Percentiles rank a stretch among this genome's conserved stretches.
phyloP scores from a whole-genome alignment of 2,329 filamentous ascomycete genomes.

The Stachybotrys chartarum region DNA sequence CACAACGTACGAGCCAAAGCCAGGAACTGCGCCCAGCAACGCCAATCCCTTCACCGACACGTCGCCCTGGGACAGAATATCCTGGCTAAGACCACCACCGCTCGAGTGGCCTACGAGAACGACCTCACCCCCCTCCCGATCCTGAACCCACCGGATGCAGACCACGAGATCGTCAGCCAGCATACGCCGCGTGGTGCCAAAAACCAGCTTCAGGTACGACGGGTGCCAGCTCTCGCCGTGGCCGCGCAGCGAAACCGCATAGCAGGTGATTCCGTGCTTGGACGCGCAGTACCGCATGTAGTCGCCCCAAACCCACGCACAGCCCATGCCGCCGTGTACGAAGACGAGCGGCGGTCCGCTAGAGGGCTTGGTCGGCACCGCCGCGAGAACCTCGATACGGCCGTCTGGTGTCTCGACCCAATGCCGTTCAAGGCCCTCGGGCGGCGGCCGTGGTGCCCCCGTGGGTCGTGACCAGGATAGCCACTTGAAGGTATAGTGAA shows the following conservation, averaged over 20 bases:
- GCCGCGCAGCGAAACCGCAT: slow-evolving; percentile 44
- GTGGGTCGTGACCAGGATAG: slow-evolving; percentile 15
- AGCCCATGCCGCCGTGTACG: slow-evolving; percentile 47
- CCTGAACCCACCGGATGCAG: slow-evolving; percentile 29
- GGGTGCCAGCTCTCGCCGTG: slow-evolving; percentile 47
- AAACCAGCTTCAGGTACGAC: slow-evolving; percentile 39
- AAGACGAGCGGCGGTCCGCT: slow-evolving; percentile 36
- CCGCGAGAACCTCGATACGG: slow-evolving; percentile 40
- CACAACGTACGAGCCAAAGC: slow-evolving; percentile 24
- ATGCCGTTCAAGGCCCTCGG: slow-evolving; percentile 31
- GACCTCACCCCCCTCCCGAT: slow-evolving; percentile 18
- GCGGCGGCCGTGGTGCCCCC: slow-evolving; percentile 14
- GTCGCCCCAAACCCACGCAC: slow-evolving; percentile 43
- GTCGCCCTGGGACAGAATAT: slow-evolving; percentile 32
- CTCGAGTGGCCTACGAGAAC: slow-evolving; percentile 44
- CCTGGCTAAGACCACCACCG: slow-evolving; percentile 43
- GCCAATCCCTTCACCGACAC: slow-evolving; percentile 35
- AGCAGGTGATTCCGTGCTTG: slow-evolving; percentile 36
- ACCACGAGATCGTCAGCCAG: slow-evolving; percentile 37
- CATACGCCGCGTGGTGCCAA: slow-evolving; percentile 31
- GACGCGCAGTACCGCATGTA: slow-evolving; percentile 42
- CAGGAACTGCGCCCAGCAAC: slow-evolving; percentile 39
- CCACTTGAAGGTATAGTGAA: slow-evolving; percentile 18
- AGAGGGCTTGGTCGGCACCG: slow-evolving; percentile 17
- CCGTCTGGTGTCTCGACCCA: slow-evolving; percentile 37